phyloP scores from a whole-genome alignment of 73 alveolate genomes.

The Paramecium primaurelia region DNA sequence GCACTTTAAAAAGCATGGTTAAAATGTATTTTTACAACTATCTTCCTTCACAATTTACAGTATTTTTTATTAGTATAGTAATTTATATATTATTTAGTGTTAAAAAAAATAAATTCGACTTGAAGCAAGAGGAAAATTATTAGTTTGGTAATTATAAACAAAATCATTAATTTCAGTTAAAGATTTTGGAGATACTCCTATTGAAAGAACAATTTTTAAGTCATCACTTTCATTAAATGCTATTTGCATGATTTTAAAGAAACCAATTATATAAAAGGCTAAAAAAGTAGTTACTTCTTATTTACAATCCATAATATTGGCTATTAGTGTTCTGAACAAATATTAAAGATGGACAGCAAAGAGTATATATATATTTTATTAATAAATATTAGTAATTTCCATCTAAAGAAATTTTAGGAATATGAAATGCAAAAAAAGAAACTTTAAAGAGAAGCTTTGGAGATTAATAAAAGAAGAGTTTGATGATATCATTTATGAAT shows the following conservation, averaged over 20 bases:
- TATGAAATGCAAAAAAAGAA: background rate
- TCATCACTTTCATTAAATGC: background rate
- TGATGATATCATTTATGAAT: background rate
- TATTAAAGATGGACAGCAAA: background rate
- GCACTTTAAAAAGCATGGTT: background rate
- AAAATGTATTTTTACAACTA: background rate
- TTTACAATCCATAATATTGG: background rate
- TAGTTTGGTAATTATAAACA: background rate
- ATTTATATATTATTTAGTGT: background rate
- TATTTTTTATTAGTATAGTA: background rate
- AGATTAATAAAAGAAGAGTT: background rate
- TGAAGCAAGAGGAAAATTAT: constrained; percentile 19
- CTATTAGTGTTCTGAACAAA: background rate
- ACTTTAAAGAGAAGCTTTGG: background rate
- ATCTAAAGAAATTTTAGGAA: background rate
- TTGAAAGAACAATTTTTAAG: background rate
- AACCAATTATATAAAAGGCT: background rate
- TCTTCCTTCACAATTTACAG: background rate
- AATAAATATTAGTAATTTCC: background rate
- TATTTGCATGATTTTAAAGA: background rate
- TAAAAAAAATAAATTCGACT: background rate
- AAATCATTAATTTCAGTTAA: background rate
- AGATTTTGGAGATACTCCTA: constrained; percentile 32
- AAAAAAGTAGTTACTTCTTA: background rate
- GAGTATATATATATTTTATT: background rate